Conservation (phyloP, 176 grass and related monocot species). For the Oryza glumipatula region DNA sequence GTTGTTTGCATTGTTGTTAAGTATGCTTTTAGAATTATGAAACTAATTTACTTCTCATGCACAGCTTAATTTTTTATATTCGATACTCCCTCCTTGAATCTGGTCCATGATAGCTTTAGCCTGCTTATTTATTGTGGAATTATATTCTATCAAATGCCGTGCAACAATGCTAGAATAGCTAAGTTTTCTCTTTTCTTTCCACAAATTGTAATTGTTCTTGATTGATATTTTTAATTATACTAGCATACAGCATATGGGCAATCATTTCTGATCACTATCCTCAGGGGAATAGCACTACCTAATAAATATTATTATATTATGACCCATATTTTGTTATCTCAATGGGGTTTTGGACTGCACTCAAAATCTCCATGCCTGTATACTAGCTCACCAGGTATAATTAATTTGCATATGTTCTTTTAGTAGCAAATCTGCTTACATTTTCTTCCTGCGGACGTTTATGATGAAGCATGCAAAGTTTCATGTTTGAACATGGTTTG, state of each 20-base stretch:
- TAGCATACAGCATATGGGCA: not conserved
- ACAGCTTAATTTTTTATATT: conserved; percentile 28
- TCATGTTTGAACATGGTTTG: conserved; percentile 23
- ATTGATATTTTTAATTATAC: not conserved
- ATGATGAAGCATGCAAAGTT: conserved; percentile 1
- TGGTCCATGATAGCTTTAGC: conserved; percentile 21
- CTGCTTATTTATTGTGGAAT: conserved; percentile 21
- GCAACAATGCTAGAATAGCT: not conserved
- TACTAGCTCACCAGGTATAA: conserved; percentile 21
- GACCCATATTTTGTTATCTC: conserved; percentile 21
- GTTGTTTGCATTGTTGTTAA: conserved; percentile 9
- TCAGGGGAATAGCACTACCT: not conserved
- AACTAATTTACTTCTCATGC: conserved; percentile 14
- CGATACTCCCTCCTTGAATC: not conserved
- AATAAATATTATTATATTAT: conserved; percentile 13
- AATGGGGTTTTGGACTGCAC: not conserved
- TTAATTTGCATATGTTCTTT: conserved; percentile 20
- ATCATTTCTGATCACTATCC: conserved; percentile 5
- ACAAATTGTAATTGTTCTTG: conserved; percentile 6
- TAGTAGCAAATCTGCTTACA: not conserved
- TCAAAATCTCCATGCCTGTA: conserved; percentile 12
- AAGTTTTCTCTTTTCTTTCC: conserved; percentile 1
- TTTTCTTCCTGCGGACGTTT: conserved; percentile 13
- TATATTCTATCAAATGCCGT: conserved; percentile 17
- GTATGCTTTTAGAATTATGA: not conserved